phyloP scores from a whole-genome alignment of 805 yeast genomes.

The Zygoascus flipseniorum region DNA sequence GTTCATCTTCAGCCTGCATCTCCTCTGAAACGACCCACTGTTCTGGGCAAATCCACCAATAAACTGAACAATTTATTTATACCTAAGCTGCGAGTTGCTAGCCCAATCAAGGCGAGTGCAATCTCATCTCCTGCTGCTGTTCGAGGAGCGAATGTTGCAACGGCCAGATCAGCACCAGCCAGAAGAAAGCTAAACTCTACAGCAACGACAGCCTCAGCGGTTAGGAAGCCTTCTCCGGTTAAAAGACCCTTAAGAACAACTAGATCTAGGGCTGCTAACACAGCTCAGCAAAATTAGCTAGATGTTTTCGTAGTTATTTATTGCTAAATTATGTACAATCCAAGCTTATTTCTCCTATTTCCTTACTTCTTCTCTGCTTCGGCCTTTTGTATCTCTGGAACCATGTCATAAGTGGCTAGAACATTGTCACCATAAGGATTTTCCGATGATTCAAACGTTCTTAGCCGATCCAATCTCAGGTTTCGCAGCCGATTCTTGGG shows the following conservation, averaged over 20 bases:
- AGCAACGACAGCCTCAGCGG: background rate
- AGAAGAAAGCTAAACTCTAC: background rate
- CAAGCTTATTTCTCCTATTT: background rate
- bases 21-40: background rate
- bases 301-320: background rate
- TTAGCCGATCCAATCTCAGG: constrained; percentile 71
- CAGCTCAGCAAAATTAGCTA: background rate
- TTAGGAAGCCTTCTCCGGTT: background rate
- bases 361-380: background rate
- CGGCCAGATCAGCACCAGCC: background rate
- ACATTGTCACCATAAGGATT: constrained; percentile 81
- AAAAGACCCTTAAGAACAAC: background rate
- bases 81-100: constrained; percentile 1
- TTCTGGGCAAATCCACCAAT: background rate
- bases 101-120: background rate
- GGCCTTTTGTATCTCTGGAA: constrained; percentile 6
- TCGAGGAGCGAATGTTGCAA: background rate
- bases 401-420: constrained; percentile 76
- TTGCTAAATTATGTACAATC: constrained; percentile 1
- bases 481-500: constrained; percentile 85
- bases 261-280: background rate
- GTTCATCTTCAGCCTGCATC: background rate
- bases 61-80: background rate
- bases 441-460: constrained; percentile 78
- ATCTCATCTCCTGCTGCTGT: background rate